A percentile compares a stretch with the other conserved stretches of the same genome.
phyloP scores from a whole-genome alignment of 2,329 filamentous ascomycete genomes.

The Cytospora paraplurivora region DNA sequence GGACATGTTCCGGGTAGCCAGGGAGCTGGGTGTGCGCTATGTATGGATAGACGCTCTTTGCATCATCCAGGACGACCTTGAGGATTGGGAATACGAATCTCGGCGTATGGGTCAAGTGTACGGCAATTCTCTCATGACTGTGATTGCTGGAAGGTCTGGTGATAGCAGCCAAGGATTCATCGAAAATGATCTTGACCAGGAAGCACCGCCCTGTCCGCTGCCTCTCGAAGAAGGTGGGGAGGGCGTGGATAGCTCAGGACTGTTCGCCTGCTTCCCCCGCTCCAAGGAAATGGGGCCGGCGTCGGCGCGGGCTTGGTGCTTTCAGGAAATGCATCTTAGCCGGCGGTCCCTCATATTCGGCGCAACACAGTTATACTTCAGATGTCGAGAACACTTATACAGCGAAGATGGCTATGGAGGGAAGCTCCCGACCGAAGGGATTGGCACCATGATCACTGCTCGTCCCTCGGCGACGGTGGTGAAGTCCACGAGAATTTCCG shows the following conservation, averaged over 20 bases:
- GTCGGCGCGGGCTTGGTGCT: neutral
- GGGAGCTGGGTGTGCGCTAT: constrained; percentile 28
- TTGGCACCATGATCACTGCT: neutral
- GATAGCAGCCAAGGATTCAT: neutral
- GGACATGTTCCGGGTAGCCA: constrained; percentile 28
- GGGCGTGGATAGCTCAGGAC: neutral
- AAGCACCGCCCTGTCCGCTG: neutral
- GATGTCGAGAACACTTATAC: neutral
- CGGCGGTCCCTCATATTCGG: neutral
- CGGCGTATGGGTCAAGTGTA: neutral
- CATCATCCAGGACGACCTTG: constrained; percentile 31
- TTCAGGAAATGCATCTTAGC: neutral
- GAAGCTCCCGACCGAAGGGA: neutral
- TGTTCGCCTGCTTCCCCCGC: neutral
- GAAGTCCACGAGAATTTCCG: neutral
- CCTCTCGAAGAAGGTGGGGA: neutral
- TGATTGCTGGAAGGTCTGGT: neutral
- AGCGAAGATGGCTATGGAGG: neutral
- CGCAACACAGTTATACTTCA: neutral
- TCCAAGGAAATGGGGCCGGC: neutral
- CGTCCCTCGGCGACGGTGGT: neutral
- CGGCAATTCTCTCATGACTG: neutral
- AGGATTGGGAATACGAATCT: constrained; percentile 9
- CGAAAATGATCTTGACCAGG: neutral
- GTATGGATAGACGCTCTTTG: constrained; percentile 35